phyloP scores from a whole-genome alignment of 768 basidiomycete genomes.

The Phylloporus sp. region DNA sequence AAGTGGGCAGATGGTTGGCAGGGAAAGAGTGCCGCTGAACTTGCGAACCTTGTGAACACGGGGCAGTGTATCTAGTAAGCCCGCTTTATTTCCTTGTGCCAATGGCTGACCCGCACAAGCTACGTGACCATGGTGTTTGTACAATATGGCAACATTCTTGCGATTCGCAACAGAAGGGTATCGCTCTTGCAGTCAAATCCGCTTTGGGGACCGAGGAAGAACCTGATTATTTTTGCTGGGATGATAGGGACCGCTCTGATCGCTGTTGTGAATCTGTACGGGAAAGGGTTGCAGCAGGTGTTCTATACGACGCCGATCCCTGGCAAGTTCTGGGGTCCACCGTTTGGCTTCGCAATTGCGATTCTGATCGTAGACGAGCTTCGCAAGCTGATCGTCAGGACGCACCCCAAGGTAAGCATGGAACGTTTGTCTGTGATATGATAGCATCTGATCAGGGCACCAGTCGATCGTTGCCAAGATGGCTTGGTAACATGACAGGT shows the following conservation, averaged over 20 bases:
- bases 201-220: slow-evolving; percentile 45
- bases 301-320: slow-evolving; percentile 44
- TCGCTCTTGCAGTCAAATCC: slow-evolving; percentile 43
- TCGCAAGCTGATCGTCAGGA: slow-evolving; percentile 42
- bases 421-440: background rate
- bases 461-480: slow-evolving; percentile 37
- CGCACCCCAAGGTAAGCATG: slow-evolving; percentile 37
- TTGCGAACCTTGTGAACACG: slow-evolving; percentile 34
- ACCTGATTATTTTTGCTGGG: slow-evolving; percentile 34
- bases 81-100: background rate
- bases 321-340: slow-evolving; percentile 46
- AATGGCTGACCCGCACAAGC: slow-evolving; percentile 19
- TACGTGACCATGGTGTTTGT: slow-evolving; percentile 48
- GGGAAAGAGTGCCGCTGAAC: slow-evolving; percentile 27
- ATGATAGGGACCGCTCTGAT: slow-evolving; percentile 42
- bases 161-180: slow-evolving; percentile 43
- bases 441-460: slow-evolving; percentile 5
- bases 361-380: slow-evolving; percentile 42
- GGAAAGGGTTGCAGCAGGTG: slow-evolving; percentile 40
- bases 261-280: slow-evolving; percentile 43
- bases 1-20: slow-evolving; percentile 37
- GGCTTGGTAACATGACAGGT: slow-evolving; percentile 31
- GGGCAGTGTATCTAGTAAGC: slow-evolving; percentile 47
- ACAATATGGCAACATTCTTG: slow-evolving; percentile 41
- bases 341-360: slow-evolving; percentile 41